phyloP scores from a whole-genome alignment of 2,329 filamentous ascomycete genomes.

The Neocatenulostroma microsporum region DNA sequence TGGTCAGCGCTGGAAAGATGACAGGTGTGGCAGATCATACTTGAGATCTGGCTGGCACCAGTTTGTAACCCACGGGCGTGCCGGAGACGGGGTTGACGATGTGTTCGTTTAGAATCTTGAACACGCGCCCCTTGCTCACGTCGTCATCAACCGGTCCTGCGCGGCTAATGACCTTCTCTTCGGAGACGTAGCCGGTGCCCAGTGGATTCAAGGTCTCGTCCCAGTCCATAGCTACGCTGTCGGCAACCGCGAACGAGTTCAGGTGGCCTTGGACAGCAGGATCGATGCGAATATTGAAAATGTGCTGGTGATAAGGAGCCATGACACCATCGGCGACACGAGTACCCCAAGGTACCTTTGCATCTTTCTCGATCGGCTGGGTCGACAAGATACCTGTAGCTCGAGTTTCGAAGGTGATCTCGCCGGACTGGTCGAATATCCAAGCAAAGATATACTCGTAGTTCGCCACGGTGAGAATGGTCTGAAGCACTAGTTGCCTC shows the following conservation, averaged over 20 bases:
- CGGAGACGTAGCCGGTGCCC: conserved; percentile 42
- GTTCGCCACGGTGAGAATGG: conserved; percentile 60
- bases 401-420: conserved; percentile 58
- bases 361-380: conserved; percentile 57
- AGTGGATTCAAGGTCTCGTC: conserved; percentile 52
- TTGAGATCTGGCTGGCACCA: not conserved
- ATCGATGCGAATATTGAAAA: conserved; percentile 53
- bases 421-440: conserved; percentile 63
- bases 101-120: conserved; percentile 43
- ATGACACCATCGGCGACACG: conserved; percentile 63
- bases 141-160: conserved; percentile 46
- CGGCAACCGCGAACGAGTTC: conserved; percentile 46
- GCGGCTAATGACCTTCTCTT: conserved; percentile 42
- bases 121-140: conserved; percentile 37
- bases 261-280: conserved; percentile 39
- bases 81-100: conserved; percentile 41
- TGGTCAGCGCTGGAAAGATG: too few relatives aligned
- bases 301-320: conserved; percentile 66
- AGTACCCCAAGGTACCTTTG: conserved; percentile 59
- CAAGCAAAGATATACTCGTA: conserved; percentile 68
- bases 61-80: conserved; percentile 40
- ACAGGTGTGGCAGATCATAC: not conserved
- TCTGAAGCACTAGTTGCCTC: conserved; percentile 59
- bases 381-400: conserved; percentile 60
- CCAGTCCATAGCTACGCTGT: conserved; percentile 45